Base-by-base conservation (phyloP, 2,329 filamentous ascomycete species). In the Alternaria conjuncta region DNA sequence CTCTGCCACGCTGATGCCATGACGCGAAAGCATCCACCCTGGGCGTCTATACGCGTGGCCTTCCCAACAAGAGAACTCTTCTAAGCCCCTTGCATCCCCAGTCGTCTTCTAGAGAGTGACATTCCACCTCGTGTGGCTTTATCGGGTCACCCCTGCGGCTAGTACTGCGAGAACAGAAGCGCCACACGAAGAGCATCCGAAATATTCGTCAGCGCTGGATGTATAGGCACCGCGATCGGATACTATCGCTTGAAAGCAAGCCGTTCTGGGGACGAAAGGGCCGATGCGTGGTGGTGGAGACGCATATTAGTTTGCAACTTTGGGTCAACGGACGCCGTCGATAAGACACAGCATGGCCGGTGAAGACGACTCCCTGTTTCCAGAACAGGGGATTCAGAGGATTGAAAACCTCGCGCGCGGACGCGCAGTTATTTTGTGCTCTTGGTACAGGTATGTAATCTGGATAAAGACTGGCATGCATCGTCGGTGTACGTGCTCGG, bases 231-330 rank as follows among this genome's bases (percentile, higher is more conserved):
- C 55, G 30, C 54, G 54, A 54, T 62, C 55, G 58, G 44, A 65
- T 58, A 18, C 51, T 23, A 21, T 51, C 32, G 54, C 47, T 57
- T 53, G 28, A 58, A 47, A 28, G 28, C 26, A 15, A 47, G 13
- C 25, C 23, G 23, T 36, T 18, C 3, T 47, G 21, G 46, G 36
- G 25, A 23, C n/a, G 44, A 8, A 9, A 49, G 53, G n/a, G 18
- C 56, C 61, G 62, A 64, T 65, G 44, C 47, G 21, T 44, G 8
- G 30, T 21, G 20, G 25, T 54, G 23, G 50, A 61, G 28, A 18
- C 43, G 41, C 12, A 55, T 41, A 18, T 47, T 18, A 30, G 41
- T 56, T 26, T 23, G 26, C 25, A 46, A 36, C 25, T 46, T 23
- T 30, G 53, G 44, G 28, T 15, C 43, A 44, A 15, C 46, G 60